These are phyloP conservation scores for Penicillium sp. DNA, from an alignment of 2,329 filamentous ascomycete genomes.

Conservation along the genomic window DNA sequence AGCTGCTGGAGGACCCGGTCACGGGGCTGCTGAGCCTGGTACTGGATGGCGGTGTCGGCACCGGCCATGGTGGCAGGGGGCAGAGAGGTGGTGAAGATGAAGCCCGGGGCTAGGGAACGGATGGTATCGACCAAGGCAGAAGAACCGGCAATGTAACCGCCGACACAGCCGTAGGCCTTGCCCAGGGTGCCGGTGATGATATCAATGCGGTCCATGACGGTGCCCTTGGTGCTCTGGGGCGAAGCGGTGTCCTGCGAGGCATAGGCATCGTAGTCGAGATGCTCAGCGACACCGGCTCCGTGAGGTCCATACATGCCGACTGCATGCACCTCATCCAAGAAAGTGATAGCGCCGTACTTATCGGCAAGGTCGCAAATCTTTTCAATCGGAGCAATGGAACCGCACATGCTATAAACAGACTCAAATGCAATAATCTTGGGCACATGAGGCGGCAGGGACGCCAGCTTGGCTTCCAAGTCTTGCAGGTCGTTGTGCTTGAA, in stretches of 20 bases:
- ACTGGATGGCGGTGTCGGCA: constrained; percentile 85
- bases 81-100: constrained; percentile 97
- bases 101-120: constrained; percentile 89
- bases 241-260: constrained; percentile 63
- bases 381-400: constrained; percentile 92
- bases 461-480: constrained; percentile 89
- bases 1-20: constrained; percentile 92
- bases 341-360: constrained; percentile 96
- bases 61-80: constrained; percentile 97
- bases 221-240: constrained; percentile 57
- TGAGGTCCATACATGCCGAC: constrained; percentile 98
- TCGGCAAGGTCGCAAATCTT: constrained; percentile 94
- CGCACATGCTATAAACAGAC: constrained; percentile 99
- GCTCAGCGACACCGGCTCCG: constrained; percentile 93
- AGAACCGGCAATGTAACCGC: constrained; percentile 94
- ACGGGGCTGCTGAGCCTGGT: constrained; percentile 80
- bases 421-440: constrained; percentile 99
- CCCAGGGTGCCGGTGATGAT: constrained; percentile 97
- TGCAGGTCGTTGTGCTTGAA: constrained; percentile 98
- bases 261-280: constrained; percentile 90
- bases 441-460: constrained; percentile 75
- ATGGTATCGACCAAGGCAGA: constrained; percentile 85
- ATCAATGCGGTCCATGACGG: constrained; percentile 91
- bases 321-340: constrained; percentile 96
- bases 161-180: constrained; percentile 96